Percentiles rank a stretch among this genome's conserved stretches.
Evolutionary conservation across 2,329 filamentous ascomycete species (phyloP).

Genomic region (Hymenoscyphus scutula): DNA sequence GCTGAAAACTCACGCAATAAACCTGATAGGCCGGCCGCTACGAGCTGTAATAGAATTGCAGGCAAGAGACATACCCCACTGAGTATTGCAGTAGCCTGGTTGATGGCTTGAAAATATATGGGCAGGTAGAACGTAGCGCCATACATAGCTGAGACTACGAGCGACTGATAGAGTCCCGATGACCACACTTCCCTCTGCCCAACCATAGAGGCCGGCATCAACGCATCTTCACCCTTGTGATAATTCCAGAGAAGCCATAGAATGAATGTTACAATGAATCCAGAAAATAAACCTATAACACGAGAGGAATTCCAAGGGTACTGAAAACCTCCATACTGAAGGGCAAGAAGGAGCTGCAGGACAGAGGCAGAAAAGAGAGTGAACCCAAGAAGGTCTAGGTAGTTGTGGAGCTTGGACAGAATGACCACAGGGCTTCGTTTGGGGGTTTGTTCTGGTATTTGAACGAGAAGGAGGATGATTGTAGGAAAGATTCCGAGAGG

Average conservation of each 20-base stretch:
- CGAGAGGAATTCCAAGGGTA: conserved; percentile 34
- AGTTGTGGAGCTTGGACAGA: neutral
- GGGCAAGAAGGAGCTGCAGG: conserved; percentile 37
- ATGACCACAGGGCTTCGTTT: neutral
- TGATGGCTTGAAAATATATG: conserved; percentile 37
- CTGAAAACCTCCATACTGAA: conserved; percentile 36
- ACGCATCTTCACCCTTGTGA: conserved; percentile 29
- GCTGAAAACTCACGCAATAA: conserved; percentile 13
- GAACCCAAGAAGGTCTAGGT: conserved; percentile 36
- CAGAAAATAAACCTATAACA: conserved; percentile 32
- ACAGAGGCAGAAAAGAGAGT: conserved; percentile 35
- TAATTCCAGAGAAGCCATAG: conserved; percentile 32
- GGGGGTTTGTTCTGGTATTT: conserved; percentile 27
- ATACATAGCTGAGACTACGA: no score
- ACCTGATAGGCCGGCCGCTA: conserved; percentile 20
- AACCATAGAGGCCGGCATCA: conserved; percentile 32
- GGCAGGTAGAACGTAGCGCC: conserved; percentile 2
- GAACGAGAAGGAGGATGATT: conserved; percentile 38
- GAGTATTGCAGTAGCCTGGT: conserved; percentile 19
- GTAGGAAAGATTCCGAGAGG: conserved; percentile 39
- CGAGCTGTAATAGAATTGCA: conserved; percentile 16
- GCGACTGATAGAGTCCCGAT: no score
- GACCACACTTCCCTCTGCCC: conserved; percentile 20
- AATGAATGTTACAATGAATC: conserved; percentile 20
- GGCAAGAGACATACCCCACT: conserved; percentile 33